These are phyloP conservation scores for Colletotrichum echinochloae DNA, from an alignment of 2,329 filamentous ascomycete genomes.

Conservation along the genomic window DNA sequence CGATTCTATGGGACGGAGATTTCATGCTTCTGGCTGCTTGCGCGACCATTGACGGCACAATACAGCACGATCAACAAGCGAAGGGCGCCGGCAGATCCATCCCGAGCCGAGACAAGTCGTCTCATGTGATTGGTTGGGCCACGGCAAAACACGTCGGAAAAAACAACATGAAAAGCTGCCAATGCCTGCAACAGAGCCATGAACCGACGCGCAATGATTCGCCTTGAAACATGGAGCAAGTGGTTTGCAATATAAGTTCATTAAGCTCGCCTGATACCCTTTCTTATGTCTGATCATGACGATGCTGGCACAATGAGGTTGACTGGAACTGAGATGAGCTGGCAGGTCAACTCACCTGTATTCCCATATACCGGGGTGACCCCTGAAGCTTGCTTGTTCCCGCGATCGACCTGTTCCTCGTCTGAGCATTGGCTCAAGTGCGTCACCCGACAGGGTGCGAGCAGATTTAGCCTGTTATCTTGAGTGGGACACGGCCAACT, in stretches of 20 bases:
- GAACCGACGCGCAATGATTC: too few species aligned
- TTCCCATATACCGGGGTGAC: not conserved
- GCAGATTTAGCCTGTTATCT: conserved; percentile 33
- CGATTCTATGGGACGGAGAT: fast-evolving
- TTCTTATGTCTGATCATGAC: not conserved
- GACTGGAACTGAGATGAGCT: not conserved
- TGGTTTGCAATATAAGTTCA: not conserved
- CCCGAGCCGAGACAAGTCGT: not conserved
- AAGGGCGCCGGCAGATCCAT: conserved; percentile 15
- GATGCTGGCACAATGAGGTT: not conserved
- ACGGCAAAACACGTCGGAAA: not conserved
- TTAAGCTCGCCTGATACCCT: too few species aligned
- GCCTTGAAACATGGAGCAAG: not conserved
- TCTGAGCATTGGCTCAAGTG: not conserved
- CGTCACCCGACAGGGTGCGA: conserved; percentile 8
- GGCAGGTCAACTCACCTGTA: not conserved
- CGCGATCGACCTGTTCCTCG: not conserved
- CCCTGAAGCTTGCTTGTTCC: not conserved
- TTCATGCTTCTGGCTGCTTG: not conserved
- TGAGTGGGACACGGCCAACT: not conserved
- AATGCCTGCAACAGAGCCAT: not conserved
- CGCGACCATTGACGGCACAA: too few species aligned
- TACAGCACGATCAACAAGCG: not conserved
- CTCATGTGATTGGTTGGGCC: not conserved
- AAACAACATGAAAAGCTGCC: not conserved